Percentiles rank a stretch among this genome's conserved stretches.
Evolutionary conservation across 495 filamentous ascomycete genomes (phyloP).

Genomic region (Aspergillus ostianus): DNA sequence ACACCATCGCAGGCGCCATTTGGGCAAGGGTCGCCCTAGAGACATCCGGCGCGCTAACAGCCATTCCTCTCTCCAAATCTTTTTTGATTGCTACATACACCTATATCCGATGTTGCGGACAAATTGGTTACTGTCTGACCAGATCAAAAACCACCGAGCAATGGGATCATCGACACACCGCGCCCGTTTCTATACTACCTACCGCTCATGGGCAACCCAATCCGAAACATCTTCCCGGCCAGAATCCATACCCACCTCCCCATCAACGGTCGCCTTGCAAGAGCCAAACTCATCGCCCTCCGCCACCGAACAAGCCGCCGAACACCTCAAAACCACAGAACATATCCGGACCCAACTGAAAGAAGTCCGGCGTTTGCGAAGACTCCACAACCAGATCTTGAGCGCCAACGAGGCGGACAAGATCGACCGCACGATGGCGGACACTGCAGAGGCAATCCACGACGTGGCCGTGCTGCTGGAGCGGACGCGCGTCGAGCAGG

Average conservation of each 20-base stretch:
- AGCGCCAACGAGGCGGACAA: conserved; percentile 18
- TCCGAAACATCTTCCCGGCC: conserved; percentile 1
- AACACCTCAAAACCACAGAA: conserved; percentile 22
- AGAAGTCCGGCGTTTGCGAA: conserved; percentile 24
- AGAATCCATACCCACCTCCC: neutral
- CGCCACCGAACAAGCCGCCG: conserved; percentile 22
- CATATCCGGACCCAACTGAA: conserved; percentile 23
- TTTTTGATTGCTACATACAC: too few species aligned
- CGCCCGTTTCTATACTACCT: neutral
- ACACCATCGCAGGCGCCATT: too few species aligned
- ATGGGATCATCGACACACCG: neutral
- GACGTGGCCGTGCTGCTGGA: conserved; percentile 24
- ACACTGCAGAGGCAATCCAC: conserved; percentile 21
- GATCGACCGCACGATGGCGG: conserved; percentile 24
- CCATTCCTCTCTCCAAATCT: too few species aligned
- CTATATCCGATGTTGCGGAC: neutral
- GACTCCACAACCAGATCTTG: conserved; percentile 15
- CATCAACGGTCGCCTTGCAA: neutral
- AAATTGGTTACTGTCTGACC: neutral
- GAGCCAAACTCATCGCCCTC: neutral
- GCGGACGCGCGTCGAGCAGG: conserved; percentile 17
- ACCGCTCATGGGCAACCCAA: neutral
- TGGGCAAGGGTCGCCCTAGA: too few species aligned
- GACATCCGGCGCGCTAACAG: too few species aligned
- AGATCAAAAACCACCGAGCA: neutral